Percentiles rank a stretch among this genome's conserved stretches.
Evolutionary conservation across 1,284 basidiomycete species (phyloP).

Genomic region (Hypsizygus ulmarius): DNA sequence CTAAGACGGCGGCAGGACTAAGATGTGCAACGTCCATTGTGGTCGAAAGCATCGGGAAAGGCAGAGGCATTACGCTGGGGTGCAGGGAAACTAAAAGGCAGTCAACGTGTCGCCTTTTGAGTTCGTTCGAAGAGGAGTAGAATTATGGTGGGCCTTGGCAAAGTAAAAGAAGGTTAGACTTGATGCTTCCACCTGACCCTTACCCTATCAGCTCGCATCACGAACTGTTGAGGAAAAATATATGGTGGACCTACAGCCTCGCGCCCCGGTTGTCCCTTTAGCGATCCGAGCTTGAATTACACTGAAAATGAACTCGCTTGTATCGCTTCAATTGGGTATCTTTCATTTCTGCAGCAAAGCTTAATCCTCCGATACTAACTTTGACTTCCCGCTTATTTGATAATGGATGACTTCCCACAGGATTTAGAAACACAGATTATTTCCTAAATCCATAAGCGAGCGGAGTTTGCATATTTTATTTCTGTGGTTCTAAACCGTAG

Average conservation of each 20-base stretch:
- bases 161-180: constrained; percentile 14
- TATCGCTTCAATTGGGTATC: neutral
- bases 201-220: too few species aligned
- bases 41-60: too few species aligned
- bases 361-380: too few species aligned
- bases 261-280: neutral
- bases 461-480: too few species aligned
- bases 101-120: neutral
- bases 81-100: neutral
- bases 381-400: too few species aligned
- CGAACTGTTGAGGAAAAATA: too few species aligned
- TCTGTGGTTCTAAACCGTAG: too few species aligned
- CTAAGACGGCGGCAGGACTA: neutral
- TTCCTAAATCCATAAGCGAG: too few species aligned
- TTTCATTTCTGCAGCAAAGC: neutral
- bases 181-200: neutral
- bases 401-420: too few species aligned
- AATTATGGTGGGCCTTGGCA: neutral
- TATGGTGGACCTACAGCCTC: too few species aligned
- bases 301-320: constrained; percentile 5
- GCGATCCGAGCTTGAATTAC: neutral
- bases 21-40: too few species aligned
- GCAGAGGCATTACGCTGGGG: neutral
- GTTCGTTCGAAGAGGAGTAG: neutral
- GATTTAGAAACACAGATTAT: too few species aligned